Base-by-base conservation (phyloP, 768 basidiomycete species). In the Naganishia antarctica region DNA sequence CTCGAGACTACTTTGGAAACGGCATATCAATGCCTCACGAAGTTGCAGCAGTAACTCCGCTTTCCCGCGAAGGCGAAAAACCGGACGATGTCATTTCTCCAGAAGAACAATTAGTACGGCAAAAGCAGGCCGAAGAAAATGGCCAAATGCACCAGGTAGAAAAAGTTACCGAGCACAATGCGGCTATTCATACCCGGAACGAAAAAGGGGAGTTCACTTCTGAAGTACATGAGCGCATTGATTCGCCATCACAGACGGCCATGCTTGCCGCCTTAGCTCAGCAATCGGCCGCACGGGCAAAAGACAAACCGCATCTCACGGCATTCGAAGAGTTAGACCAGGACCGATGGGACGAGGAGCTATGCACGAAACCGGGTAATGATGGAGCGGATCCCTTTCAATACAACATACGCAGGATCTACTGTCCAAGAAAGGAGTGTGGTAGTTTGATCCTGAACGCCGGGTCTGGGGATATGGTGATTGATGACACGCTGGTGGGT, bases 401-500 rank as follows among this genome's bases (percentile, higher is more conserved):
- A 57, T 29, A 60, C 40, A 73, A 74, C 60, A 57, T 12, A 16
- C 60, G 68, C 18, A 67, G 64, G 61, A 70, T 78, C 31, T 74
- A 76, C 64, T 79, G 78, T 61, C 67, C 70, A 4, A 65, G 76
- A 25, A 66, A 73, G 26, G 72, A 68, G 34, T 79, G 78, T 63
- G 70, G 71, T 13, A 74, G 74, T 65, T 18, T 73, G 23, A 73
- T 79, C 16, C 51, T 79, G 11, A 47, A 64, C 16, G 62, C 63
- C 4, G 71, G 73, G 4, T 71, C 71, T 1, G 74, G 66, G 1
- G 65, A 71, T 32, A 69, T 64, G 64, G 66, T 70, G 4, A 63
- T 69, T 26, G 64, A 66, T 11, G 63, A 67, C 48, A 32, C 13
- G 15, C 37, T 37, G 23, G 25, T 46, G 31, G 23, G 61, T 44